Percentiles rank a stretch among this genome's conserved stretches.
These are phyloP conservation scores for Quercus engelmannii DNA, from an alignment of 306 rosid species.

Conservation along the genomic window DNA sequence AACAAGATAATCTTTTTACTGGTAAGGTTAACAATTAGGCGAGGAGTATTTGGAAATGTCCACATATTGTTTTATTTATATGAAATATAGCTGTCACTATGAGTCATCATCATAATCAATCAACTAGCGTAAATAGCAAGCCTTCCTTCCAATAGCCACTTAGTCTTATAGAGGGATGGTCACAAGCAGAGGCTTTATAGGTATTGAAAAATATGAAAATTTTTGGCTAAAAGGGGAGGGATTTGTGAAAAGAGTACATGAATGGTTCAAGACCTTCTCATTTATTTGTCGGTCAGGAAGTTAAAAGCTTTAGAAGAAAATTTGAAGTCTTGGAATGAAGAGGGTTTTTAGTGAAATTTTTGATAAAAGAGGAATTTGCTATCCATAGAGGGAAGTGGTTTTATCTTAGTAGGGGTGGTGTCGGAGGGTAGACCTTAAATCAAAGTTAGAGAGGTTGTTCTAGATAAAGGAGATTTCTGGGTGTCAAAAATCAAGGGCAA, in stretches of 20 bases:
- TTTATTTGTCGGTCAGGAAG: not conserved
- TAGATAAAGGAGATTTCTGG: not conserved
- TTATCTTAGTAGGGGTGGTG: not conserved
- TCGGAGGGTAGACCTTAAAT: not conserved
- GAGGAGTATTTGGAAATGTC: slow-evolving; percentile 14
- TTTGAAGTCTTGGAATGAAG: not conserved
- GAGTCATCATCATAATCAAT: not conserved
- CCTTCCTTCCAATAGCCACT: not conserved
- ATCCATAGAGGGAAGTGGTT: not conserved
- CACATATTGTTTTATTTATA: not conserved
- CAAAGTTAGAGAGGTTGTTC: not conserved
- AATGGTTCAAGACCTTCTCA: not conserved
- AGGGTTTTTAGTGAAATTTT: not conserved
- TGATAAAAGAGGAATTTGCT: not conserved
- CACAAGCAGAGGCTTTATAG: not conserved
- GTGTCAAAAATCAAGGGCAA: not conserved
- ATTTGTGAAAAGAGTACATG: not conserved
- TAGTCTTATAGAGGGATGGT: not conserved
- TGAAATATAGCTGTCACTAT: not conserved
- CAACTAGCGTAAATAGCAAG: not conserved
- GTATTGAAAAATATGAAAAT: not conserved
- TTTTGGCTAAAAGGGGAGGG: not conserved
- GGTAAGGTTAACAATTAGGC: not conserved
- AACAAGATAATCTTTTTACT: slow-evolving; percentile 1
- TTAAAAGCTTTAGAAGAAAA: not conserved